Evolutionary conservation across 2,329 filamentous ascomycete genomes (phyloP).

Genomic region (Alternaria arbusti): DNA sequence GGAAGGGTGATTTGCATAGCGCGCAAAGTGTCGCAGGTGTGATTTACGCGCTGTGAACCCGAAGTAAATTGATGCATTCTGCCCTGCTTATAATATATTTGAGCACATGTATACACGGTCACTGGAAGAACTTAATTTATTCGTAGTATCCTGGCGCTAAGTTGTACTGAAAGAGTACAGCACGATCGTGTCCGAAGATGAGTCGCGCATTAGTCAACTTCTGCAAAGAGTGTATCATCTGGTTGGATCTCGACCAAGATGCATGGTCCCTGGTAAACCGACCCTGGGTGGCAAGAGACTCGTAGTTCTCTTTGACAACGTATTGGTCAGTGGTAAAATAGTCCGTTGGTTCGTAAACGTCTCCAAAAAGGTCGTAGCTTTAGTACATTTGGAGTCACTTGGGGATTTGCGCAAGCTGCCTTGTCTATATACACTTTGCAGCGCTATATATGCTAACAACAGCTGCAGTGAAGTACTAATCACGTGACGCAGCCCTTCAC

Average conservation of each 20-base stretch:
- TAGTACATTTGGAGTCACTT: too few species aligned
- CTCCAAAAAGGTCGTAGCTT: too few species aligned
- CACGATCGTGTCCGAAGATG: slow-evolving; percentile 37
- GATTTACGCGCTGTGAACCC: background rate
- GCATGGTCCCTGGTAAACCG: slow-evolving; percentile 48
- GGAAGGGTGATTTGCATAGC: background rate
- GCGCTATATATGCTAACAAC: too few species aligned
- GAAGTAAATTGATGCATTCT: background rate
- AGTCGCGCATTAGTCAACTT: slow-evolving; percentile 31
- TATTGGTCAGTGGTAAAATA: slow-evolving; percentile 49
- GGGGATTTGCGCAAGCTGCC: too few species aligned
- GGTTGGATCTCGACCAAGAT: slow-evolving; percentile 34
- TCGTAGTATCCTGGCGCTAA: slow-evolving; percentile 1
- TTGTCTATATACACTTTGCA: too few species aligned
- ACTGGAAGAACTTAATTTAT: background rate
- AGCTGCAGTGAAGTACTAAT: too few species aligned
- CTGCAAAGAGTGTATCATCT: slow-evolving; percentile 36
- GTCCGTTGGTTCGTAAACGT: too few species aligned
- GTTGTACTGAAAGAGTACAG: slow-evolving; percentile 6
- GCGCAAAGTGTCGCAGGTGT: background rate
- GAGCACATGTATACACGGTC: background rate
- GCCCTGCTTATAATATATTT: background rate
- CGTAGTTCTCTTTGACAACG: slow-evolving; percentile 46
- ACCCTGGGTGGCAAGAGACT: slow-evolving; percentile 41
- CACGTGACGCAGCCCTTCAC: too few species aligned